These are phyloP conservation scores for Xylariomycetidae sp. DNA, from an alignment of 2,329 filamentous ascomycete genomes.

Conservation along the genomic window DNA sequence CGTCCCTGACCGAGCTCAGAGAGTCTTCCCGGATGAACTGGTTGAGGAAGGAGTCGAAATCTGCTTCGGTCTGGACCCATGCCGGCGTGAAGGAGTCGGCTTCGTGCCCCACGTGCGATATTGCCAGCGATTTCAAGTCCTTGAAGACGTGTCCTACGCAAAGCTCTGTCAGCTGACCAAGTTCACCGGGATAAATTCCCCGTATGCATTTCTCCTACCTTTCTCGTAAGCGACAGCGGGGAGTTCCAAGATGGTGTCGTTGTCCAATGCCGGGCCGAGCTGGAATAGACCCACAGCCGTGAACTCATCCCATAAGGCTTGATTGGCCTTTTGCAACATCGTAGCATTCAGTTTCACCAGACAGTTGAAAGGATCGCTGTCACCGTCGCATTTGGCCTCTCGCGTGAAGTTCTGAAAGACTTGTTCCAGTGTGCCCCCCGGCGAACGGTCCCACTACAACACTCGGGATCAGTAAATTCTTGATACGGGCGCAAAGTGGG, in stretches of 20 bases:
- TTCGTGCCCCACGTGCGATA: constrained; percentile 30
- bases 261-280: constrained; percentile 30
- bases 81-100: constrained; percentile 11
- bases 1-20: background rate
- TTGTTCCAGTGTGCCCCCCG: constrained; percentile 13
- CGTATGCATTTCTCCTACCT: too few relatives aligned
- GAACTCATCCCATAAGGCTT: constrained; percentile 18
- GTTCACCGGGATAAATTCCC: too few relatives aligned
- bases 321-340: constrained; percentile 23
- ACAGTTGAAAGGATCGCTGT: constrained; percentile 25
- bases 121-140: constrained; percentile 23
- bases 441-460: constrained; percentile 23
- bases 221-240: constrained; percentile 25
- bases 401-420: constrained; percentile 22
- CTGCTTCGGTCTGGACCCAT: constrained; percentile 13
- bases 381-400: too few relatives aligned
- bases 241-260: constrained; percentile 26
- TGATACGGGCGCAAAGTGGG: too few relatives aligned
- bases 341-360: constrained; percentile 22
- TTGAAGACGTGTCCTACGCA: constrained; percentile 27
- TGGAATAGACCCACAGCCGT: constrained; percentile 24
- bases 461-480: too few relatives aligned
- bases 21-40: background rate
- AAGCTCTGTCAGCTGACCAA: background rate
- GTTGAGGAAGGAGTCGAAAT: constrained; percentile 7